A percentile compares a stretch with the other conserved stretches of the same genome.
phyloP scores from a whole-genome alignment of 139 green algal species.

The Volvox reticuliferus region DNA sequence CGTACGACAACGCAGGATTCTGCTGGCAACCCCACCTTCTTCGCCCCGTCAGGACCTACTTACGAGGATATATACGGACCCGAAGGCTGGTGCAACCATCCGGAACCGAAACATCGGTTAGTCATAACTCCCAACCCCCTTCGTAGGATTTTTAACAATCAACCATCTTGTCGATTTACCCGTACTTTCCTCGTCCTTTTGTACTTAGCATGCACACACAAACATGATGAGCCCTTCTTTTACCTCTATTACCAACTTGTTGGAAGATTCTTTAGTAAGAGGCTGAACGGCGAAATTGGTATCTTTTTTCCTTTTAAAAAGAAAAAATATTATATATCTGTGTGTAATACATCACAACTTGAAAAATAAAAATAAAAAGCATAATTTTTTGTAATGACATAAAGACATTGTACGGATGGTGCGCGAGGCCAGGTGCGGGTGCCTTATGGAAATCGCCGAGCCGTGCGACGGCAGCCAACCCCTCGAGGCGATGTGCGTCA shows the following conservation, averaged over 20 bases:
- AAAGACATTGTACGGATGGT: no score
- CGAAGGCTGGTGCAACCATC: conserved; percentile 44
- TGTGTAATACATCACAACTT: no score
- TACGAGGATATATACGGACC: conserved; percentile 40
- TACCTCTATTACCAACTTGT: no score
- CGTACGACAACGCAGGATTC: not conserved
- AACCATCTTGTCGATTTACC: not conserved
- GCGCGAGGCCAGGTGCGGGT: not conserved
- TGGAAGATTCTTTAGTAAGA: no score
- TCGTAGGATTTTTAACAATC: not conserved
- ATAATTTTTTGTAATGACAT: no score
- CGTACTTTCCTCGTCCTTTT: not conserved
- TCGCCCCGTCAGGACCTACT: not conserved
- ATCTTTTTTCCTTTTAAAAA: no score
- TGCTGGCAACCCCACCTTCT: not conserved
- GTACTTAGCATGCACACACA: no score
- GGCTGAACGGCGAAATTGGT: no score
- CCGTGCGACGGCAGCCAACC: conserved; percentile 4
- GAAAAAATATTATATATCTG: no score
- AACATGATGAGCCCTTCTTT: no score
- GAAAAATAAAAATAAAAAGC: no score
- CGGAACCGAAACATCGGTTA: no score
- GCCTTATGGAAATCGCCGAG: not conserved
- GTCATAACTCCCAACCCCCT: not conserved
- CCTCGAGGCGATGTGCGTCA: conserved; percentile 29